Conservation (phyloP, 257 asterid genomes). For the Datura wrightii region DNA sequence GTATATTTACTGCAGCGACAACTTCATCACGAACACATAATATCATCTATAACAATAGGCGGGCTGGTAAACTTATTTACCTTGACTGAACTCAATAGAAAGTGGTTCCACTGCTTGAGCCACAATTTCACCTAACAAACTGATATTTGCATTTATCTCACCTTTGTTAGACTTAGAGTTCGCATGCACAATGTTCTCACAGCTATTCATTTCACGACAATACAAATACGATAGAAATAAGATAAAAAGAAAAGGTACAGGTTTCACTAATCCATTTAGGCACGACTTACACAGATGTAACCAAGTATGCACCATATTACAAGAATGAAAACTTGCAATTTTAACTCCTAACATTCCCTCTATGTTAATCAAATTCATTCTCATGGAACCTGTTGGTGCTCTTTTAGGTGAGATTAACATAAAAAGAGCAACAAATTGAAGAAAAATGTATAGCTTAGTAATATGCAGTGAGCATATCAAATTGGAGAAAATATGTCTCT, state of each 20-base stretch:
- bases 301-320: not conserved
- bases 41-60: not conserved
- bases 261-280: not conserved
- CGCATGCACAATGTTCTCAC: conserved; percentile 25
- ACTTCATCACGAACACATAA: not conserved
- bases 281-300: not conserved
- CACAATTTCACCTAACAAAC: conserved; percentile 28
- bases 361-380: not conserved
- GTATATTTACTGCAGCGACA: not conserved
- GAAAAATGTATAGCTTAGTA: not conserved
- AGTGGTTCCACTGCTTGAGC: conserved; percentile 45
- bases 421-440: not conserved
- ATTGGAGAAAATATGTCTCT: not conserved
- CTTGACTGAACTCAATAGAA: conserved; percentile 44
- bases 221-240: too few species aligned
- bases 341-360: not conserved
- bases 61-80: conserved; percentile 45
- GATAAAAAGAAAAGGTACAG: not conserved
- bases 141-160: not conserved
- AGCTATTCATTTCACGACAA: conserved; percentile 28
- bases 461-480: not conserved
- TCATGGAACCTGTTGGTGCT: not conserved
- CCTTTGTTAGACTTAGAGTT: conserved; percentile 19
- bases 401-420: not conserved
- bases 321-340: not conserved